Evolutionary conservation across 1,284 basidiomycete genomes (phyloP), one percentile per base, ranked within the genome.

Genomic region (Porogramme epimiltina): DNA sequence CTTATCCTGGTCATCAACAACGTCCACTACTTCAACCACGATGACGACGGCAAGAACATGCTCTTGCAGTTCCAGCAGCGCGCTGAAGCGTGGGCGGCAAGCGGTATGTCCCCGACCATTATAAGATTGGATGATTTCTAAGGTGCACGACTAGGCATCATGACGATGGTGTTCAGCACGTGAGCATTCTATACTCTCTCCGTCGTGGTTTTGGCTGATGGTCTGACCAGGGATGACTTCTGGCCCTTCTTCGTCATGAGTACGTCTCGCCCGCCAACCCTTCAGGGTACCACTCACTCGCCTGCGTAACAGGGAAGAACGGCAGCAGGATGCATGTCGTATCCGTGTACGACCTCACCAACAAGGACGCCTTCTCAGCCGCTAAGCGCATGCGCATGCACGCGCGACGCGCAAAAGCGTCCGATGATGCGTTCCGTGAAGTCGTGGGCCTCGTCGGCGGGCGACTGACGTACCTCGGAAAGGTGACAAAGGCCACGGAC

Each of bases 21-120:
- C 58, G 70, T 93, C 3, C 92, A 94, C 58, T 82, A 84, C 59
- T 87, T 93, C 70, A 82, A 86, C 40, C 89, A 92, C 60, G 82
- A 91, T 55, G 86, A 88, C n/a, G 84, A 84, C 23, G 92, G 91
- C 0, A 77, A 79, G 54, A 82, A 87, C 26, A 79, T 94, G 68
- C 72, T 95, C 9, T 73, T 93, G 56, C 91, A 93, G 65, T 76
- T 94, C 16, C 93, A 94, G 66, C 90, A 91, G 63, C 80, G 85
- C 42, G 92, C 91, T 4, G 92, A 94, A 66, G 73, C 84, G 10
- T 95, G 93, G 91, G 85, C 89, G 2, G 87, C 88, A 11, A 84
- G 85, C 69, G 78, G 91, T 89, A 60, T 60, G 80, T 70, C n/a
- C n/a, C 43, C 45, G 26, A 38, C 16, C 16, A 42, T 36, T 28